Conservation (phyloP, 2,329 filamentous ascomycete genomes). For the Nannizzia gypsea region DNA sequence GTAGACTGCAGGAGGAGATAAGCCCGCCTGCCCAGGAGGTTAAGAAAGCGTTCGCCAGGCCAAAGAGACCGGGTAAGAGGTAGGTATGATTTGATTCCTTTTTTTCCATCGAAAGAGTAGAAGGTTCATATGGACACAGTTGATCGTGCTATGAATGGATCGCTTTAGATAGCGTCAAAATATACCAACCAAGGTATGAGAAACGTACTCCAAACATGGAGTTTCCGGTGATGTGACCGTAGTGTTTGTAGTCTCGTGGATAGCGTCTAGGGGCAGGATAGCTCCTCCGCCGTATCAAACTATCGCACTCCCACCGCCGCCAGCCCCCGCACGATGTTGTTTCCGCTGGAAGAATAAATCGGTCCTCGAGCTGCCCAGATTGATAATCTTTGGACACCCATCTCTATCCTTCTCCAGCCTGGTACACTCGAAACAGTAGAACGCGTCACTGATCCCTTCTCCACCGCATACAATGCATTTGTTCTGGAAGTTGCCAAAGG, state of each 20-base stretch:
- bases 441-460: conserved; percentile 94
- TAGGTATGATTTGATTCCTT: neutral
- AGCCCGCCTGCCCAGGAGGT: conserved; percentile 36
- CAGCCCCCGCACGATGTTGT: conserved; percentile 17
- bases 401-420: conserved; percentile 92
- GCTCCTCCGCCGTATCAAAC: neutral
- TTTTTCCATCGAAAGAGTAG: neutral
- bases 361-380: conserved; percentile 86
- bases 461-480: conserved; percentile 98
- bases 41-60: conserved; percentile 49
- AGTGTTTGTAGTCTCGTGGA: neutral
- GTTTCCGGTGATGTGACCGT: neutral
- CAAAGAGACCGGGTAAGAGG: conserved; percentile 49
- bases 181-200: neutral
- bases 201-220: neutral
- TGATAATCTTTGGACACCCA: conserved; percentile 98
- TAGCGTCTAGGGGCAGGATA: neutral
- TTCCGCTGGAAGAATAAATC: conserved; percentile 76
- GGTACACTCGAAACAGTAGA: conserved; percentile 99
- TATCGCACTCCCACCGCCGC: neutral
- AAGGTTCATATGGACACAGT: neutral
- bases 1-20: conserved; percentile 44
- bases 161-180: neutral
- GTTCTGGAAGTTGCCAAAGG: conserved; percentile 99
- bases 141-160: neutral